phyloP scores from a whole-genome alignment of 1,284 basidiomycete genomes.

The Boletus smithii region DNA sequence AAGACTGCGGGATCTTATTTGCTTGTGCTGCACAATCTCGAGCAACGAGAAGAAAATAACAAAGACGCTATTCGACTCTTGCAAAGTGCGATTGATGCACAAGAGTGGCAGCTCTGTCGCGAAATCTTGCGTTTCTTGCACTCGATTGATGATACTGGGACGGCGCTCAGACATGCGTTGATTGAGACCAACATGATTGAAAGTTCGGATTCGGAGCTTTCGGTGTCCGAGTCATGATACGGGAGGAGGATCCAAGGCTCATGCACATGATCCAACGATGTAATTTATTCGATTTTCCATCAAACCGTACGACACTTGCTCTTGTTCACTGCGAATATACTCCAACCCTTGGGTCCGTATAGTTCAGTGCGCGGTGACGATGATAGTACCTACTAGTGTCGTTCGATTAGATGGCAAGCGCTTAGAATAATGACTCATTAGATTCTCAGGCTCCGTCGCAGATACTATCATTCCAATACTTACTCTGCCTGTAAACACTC shows the following conservation, averaged over 20 bases:
- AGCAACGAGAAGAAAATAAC: conserved; percentile 80
- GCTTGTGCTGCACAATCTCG: conserved; percentile 89
- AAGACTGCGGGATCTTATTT: conserved; percentile 93
- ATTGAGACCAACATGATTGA: conserved; percentile 36
- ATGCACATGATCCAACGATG: no score
- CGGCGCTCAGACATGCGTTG: conserved; percentile 62
- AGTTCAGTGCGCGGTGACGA: no score
- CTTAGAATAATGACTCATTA: no score
- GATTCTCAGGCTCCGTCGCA: no score
- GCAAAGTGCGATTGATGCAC: conserved; percentile 65
- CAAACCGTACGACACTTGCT: no score
- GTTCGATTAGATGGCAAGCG: no score
- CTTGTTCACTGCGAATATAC: no score
- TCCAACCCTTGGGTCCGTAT: no score
- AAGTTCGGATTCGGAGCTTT: neutral
- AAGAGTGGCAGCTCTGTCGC: conserved; percentile 80
- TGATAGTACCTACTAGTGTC: no score
- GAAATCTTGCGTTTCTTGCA: conserved; percentile 90
- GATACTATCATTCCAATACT: no score
- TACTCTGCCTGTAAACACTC: no score
- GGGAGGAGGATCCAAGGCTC: neutral
- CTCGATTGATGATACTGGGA: conserved; percentile 84
- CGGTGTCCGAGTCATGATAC: neutral
- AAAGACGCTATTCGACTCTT: conserved; percentile 78
- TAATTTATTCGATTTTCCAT: neutral